Evolutionary conservation across 768 basidiomycete species (phyloP).

Genomic region (Trametes maxima): DNA sequence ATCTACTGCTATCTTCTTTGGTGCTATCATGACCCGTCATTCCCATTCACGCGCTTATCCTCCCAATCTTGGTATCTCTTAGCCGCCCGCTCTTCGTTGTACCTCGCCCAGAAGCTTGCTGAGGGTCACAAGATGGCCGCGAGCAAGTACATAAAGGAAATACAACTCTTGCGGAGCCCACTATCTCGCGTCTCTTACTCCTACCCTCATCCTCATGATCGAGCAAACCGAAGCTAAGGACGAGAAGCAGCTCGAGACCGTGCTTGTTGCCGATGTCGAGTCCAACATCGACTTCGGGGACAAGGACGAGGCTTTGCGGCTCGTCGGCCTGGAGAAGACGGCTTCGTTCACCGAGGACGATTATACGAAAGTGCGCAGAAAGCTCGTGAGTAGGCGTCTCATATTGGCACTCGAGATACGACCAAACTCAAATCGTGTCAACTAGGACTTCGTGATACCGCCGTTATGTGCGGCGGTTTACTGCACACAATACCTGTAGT

Average conservation of each 20-base stretch:
- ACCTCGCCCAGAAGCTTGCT: constrained; percentile 4
- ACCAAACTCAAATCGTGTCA: neutral
- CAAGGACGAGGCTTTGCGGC: constrained; percentile 62
- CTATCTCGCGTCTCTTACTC: neutral
- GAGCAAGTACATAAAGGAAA: neutral
- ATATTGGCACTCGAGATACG: neutral
- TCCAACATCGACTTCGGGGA: constrained; percentile 27
- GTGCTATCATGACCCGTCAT: neutral
- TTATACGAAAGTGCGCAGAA: constrained; percentile 55
- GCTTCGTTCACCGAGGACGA: constrained; percentile 62
- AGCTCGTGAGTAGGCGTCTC: constrained; percentile 47
- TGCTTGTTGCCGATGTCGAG: constrained; percentile 6
- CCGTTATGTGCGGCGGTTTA: constrained; percentile 65
- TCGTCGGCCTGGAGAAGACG: constrained; percentile 56
- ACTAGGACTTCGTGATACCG: constrained; percentile 54
- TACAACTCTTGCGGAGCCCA: neutral
- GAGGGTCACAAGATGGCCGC: constrained; percentile 10
- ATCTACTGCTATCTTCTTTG: neutral
- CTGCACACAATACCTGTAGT: constrained; percentile 67
- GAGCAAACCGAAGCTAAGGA: constrained; percentile 2
- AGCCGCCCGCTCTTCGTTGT: neutral
- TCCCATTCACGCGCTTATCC: neutral
- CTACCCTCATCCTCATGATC: neutral
- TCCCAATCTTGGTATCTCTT: constrained; percentile 2
- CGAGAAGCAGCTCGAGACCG: constrained; percentile 15